Base-by-base conservation (phyloP, 805 yeast genomes). In the Zygotorulaspora sp. region DNA sequence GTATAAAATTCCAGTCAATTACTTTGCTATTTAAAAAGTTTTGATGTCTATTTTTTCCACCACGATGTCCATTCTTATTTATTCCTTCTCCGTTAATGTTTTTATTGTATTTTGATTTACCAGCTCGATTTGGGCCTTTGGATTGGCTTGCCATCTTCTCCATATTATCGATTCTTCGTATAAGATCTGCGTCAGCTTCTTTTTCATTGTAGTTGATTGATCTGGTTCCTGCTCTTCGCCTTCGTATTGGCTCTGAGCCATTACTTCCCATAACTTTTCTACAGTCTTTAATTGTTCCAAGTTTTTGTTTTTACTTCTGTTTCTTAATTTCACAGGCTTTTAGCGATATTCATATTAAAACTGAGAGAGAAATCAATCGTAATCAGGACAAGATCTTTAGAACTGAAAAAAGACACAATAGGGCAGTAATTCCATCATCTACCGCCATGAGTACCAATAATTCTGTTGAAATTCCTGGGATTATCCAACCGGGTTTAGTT, bases 401-500 rank as follows among this genome's bases (percentile, higher is more conserved):
- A n/a, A n/a, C n/a, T n/a, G n/a, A n/a, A n/a, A n/a, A n/a, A n/a
- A n/a, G n/a, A n/a, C n/a, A n/a, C n/a, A n/a, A n/a, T n/a, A n/a
- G n/a, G n/a, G n/a, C n/a, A n/a, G n/a, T n/a, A n/a, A n/a, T n/a
- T n/a, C n/a, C n/a, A n/a, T n/a, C n/a, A n/a, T n/a, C n/a, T n/a
- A n/a, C n/a, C n/a, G n/a, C n/a, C 12, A 42, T 43, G 43, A 37
- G 36, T 14, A 17, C 46, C 8, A 38, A 38, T 26, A 38, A 30
- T 7, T 37, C 87, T 48, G 97, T 97, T 3, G 78, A 71, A 29
- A 83, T 90, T 23, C 97, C 97, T 1, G 98, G 98, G 16, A 76
- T 75, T 11, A 67, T 72, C 36, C 85, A 88, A 46, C 83, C 90
- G 2, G 80, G 78, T 1, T 77, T 77, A 36, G 83, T 84, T 14